Percentiles rank a stretch among this genome's conserved stretches.
Conservation (phyloP, 441 rosid genomes). For the Jatropha podagrica region DNA sequence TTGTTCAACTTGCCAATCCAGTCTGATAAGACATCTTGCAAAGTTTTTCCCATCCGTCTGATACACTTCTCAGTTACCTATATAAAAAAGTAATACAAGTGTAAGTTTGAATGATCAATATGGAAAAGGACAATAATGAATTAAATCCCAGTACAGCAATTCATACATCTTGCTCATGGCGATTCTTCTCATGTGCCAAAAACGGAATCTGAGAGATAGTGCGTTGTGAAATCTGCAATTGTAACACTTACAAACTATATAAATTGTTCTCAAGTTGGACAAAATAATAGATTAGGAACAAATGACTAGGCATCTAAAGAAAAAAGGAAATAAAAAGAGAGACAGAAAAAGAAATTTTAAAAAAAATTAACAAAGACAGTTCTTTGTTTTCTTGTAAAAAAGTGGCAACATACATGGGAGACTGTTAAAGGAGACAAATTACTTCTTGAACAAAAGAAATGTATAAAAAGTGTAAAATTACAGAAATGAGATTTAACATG, state of each 20-base stretch:
- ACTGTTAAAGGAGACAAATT: background rate
- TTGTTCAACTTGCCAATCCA: constrained; percentile 64
- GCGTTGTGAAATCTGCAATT: constrained; percentile 58
- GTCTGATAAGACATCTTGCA: constrained; percentile 67
- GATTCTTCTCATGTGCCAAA: constrained; percentile 70
- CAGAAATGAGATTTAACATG: background rate
- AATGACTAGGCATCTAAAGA: background rate
- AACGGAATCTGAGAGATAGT: constrained; percentile 56
- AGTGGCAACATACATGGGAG: background rate
- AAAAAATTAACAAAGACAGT: background rate
- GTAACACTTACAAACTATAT: background rate
- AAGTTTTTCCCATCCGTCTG: constrained; percentile 35
- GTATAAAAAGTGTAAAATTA: background rate
- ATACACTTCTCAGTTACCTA: constrained; percentile 85
- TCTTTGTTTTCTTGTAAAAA: background rate
- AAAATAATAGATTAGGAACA: background rate
- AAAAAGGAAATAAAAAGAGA: background rate
- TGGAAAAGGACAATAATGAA: background rate
- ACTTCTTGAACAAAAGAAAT: background rate
- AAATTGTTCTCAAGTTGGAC: background rate
- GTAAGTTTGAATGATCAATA: background rate
- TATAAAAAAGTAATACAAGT: constrained; percentile 20
- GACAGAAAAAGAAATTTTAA: background rate
- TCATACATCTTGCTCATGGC: constrained; percentile 83
- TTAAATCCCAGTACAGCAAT: constrained; percentile 9